Percentiles rank a stretch among this genome's conserved stretches.
Evolutionary conservation across 805 yeast species (phyloP).

Genomic region (Torulaspora maleeae): DNA sequence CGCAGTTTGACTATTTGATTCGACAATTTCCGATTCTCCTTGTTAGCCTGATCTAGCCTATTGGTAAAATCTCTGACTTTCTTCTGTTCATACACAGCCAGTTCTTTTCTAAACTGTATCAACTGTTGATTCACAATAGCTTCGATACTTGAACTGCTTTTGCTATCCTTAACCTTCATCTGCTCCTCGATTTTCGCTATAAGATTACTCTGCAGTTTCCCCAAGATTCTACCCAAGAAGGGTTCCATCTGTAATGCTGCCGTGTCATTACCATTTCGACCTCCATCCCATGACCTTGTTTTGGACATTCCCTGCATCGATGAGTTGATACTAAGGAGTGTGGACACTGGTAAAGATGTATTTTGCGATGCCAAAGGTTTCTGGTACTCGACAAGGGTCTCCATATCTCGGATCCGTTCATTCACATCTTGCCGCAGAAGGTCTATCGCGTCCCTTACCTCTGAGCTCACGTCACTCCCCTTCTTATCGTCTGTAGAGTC

Average conservation of each 20-base stretch:
- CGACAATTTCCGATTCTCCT: conserved; percentile 45
- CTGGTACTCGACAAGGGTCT: conserved; percentile 25
- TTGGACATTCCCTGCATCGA: conserved; percentile 13
- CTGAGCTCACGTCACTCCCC: conserved; percentile 30
- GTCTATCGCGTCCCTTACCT: conserved; percentile 33
- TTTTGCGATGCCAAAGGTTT: conserved; percentile 23
- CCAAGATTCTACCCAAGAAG: conserved; percentile 16
- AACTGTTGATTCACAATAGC: conserved; percentile 23
- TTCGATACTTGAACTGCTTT: conserved; percentile 19
- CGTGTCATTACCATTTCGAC: conserved; percentile 7
- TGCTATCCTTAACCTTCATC: conserved; percentile 1
- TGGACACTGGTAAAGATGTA: conserved; percentile 23
- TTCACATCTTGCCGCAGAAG: conserved; percentile 32
- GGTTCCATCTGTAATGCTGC: conserved; percentile 16
- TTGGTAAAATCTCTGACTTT: conserved; percentile 35
- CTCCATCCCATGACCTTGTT: conserved; percentile 15
- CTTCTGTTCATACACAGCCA: conserved; percentile 37
- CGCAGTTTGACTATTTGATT: conserved; percentile 49
- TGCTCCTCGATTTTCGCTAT: conserved; percentile 3
- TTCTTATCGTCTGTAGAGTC: conserved; percentile 11
- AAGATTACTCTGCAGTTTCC: conserved; percentile 22
- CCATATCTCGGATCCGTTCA: conserved; percentile 34
- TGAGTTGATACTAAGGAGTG: conserved; percentile 14
- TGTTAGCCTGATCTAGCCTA: conserved; percentile 36
- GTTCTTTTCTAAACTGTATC: conserved; percentile 36